These are phyloP conservation scores for Scleromitrula shiraiana DNA, from an alignment of 2,329 filamentous ascomycete species.

Conservation along the genomic window DNA sequence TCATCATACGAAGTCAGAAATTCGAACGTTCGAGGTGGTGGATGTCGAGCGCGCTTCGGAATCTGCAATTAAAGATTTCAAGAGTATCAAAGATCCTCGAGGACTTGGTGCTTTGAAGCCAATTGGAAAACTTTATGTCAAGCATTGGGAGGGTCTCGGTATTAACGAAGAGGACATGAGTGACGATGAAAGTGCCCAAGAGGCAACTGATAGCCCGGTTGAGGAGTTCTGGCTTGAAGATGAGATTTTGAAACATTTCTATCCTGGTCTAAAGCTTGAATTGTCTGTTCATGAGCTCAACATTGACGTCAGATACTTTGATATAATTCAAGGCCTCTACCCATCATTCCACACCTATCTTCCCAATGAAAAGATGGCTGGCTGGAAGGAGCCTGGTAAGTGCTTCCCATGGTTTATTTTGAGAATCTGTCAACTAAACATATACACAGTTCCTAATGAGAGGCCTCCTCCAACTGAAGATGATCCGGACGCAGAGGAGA, in stretches of 20 bases:
- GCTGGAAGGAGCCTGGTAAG: slow-evolving; percentile 51
- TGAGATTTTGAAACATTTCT: slow-evolving; percentile 46
- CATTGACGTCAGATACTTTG: slow-evolving; percentile 57
- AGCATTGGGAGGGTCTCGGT: slow-evolving; percentile 34
- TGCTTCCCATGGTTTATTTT: background rate
- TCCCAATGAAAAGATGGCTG: slow-evolving; percentile 60
- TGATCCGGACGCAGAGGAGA: slow-evolving; percentile 25
- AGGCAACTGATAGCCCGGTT: slow-evolving; percentile 30
- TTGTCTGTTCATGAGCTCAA: slow-evolving; percentile 48
- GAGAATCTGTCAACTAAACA: too few relatives aligned
- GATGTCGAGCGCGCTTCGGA: slow-evolving; percentile 39
- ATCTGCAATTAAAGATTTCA: slow-evolving; percentile 38
- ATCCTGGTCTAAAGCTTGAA: slow-evolving; percentile 56
- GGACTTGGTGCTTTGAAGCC: slow-evolving; percentile 31
- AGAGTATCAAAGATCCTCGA: slow-evolving; percentile 30
- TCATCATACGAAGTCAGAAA: slow-evolving; percentile 38
- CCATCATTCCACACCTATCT: slow-evolving; percentile 58
- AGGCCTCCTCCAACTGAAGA: slow-evolving; percentile 26
- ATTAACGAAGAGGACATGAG: slow-evolving; percentile 20
- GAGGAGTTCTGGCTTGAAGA: slow-evolving; percentile 62
- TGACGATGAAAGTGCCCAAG: slow-evolving; percentile 19
- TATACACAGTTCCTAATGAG: slow-evolving; percentile 19
- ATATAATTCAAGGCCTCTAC: slow-evolving; percentile 44
- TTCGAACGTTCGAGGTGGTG: slow-evolving; percentile 53
- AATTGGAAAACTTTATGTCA: slow-evolving; percentile 39